phyloP scores from a whole-genome alignment of 495 filamentous ascomycete genomes.

The Aspergillus haitiensis region DNA sequence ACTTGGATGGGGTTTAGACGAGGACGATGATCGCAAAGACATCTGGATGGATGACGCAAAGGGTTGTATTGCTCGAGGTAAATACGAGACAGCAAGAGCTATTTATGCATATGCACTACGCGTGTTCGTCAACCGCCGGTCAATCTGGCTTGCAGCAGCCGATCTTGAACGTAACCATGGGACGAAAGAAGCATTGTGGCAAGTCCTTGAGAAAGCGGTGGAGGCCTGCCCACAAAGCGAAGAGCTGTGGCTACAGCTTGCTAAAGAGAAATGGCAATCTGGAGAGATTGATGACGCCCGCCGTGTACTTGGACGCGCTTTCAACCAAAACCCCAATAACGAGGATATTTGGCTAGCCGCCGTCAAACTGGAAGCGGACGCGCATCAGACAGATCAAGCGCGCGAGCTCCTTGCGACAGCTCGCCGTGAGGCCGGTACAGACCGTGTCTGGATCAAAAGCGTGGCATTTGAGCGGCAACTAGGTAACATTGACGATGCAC shows the following conservation, averaged over 20 bases:
- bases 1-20: constrained; percentile 88
- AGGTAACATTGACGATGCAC: constrained; percentile 71
- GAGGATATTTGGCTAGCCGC: constrained; percentile 97
- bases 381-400: constrained; percentile 74
- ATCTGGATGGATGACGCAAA: constrained; percentile 94
- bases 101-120: constrained; percentile 90
- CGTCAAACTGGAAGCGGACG: constrained; percentile 92
- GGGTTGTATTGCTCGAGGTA: constrained; percentile 69
- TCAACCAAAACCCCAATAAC: constrained; percentile 90
- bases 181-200: constrained; percentile 76
- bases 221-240: constrained; percentile 89
- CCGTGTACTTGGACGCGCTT: constrained; percentile 77
- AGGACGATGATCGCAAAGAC: constrained; percentile 95
- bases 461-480: constrained; percentile 87
- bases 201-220: constrained; percentile 86
- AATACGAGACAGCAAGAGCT: constrained; percentile 85
- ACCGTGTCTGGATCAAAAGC: constrained; percentile 94
- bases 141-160: constrained; percentile 82
- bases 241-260: constrained; percentile 93
- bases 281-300: constrained; percentile 84
- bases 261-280: constrained; percentile 87
- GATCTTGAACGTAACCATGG: constrained; percentile 92
- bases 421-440: constrained; percentile 82
- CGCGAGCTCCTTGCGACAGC: constrained; percentile 77
- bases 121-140: constrained; percentile 79